Base-by-base conservation (phyloP, 257 asterid genomes). In the Henckelia pumila region DNA sequence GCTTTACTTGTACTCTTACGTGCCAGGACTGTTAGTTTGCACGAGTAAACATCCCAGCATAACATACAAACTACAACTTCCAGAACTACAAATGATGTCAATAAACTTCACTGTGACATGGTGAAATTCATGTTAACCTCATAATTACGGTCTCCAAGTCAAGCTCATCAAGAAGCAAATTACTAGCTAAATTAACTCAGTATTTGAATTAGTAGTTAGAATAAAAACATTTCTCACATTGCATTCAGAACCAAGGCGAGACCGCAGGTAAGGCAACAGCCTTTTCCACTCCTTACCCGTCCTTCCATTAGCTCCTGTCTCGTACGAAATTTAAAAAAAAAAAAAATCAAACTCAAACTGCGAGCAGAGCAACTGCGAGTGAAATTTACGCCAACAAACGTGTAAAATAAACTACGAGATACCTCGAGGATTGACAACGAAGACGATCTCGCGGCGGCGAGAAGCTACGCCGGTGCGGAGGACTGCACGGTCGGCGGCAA, bases 251-350 rank as follows among this genome's bases (percentile, higher is more conserved):
- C 88, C 87, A n/a, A 94, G 89, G 73, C 96, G 92, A 78, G 95
- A 88, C 85, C 89, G 81, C 59, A 94, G 78, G 70, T 80, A 85
- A 50, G 99, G 99, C 76, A 94, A 76, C 73, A 91, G 81, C 37
- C 83, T 88, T 86, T 88, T 91, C 99, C 97, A 94, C 81, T 94
- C 95, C 82, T 85, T 88, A 35, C 88, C 99, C 3, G 99, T 86
- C 57, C 76, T 83, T 78, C 99, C 99, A 81, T 91, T 94, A 69
- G 99, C 96, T 59, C 99, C 99, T 94, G 83, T 66, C 24, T 66
- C 72, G n/a, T n/a, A n/a, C n/a, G n/a, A n/a, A n/a, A n/a, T n/a
- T n/a, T n/a, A n/a, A n/a, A n/a, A 14, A 20, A 62, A 22, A 56
- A 26, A 62, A 64, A 56, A 22, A 68, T 5, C 50, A 19, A 28